Base-by-base conservation (phyloP, 768 basidiomycete genomes). In the Pholiota microspora region DNA sequence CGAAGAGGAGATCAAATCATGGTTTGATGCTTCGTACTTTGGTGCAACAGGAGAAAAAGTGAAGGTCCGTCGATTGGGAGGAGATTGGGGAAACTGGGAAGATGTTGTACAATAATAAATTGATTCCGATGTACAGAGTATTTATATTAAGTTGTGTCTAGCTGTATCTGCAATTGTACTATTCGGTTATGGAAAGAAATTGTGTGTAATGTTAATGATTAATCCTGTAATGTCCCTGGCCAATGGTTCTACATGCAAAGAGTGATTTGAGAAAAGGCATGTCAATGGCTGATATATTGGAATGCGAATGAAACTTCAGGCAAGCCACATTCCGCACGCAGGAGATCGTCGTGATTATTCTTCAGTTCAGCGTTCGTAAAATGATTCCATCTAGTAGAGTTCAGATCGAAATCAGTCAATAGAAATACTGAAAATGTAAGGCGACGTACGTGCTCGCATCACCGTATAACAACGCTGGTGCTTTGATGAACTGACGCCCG, bases 361-460 rank as follows among this genome's bases (percentile, higher is more conserved):
- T 83, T 85, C 45, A 99, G 77, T 64, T 97, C 92, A 0, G 69
- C 74, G 62, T 97, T 98, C 3, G 91, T 90, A 67, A 93, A 94
- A 66, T 99, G 97, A 69, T 99, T 98, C 97, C 97, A 98, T 24
- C 95, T 97, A 65, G 25, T 48, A n/a, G n/a, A n/a, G n/a, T n/a
- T n/a, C 3, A 15, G 25, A 47, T n/a, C n/a, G 12, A 9, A 8
- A 18, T 61, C 10, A 53, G 28, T 16, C 23, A 34, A 47, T 13
- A 27, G 24, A 34, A 21, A 21, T 54, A 36, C n/a, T 4, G 29
- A 6, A 12, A 31, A 36, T 7, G 9, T 12, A 49, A 21, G 34
- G 58, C 48, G 5, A 85, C 94, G 57, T 80, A 94, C 92, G 95
- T 91, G 89, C 92, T 95, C 2, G 92, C 94, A 69, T 99, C 97